Percentiles rank a stretch among this genome's conserved stretches.
These are phyloP conservation scores for Neurospora sp. DNA, from an alignment of 2,329 filamentous ascomycete genomes.

Conservation along the genomic window DNA sequence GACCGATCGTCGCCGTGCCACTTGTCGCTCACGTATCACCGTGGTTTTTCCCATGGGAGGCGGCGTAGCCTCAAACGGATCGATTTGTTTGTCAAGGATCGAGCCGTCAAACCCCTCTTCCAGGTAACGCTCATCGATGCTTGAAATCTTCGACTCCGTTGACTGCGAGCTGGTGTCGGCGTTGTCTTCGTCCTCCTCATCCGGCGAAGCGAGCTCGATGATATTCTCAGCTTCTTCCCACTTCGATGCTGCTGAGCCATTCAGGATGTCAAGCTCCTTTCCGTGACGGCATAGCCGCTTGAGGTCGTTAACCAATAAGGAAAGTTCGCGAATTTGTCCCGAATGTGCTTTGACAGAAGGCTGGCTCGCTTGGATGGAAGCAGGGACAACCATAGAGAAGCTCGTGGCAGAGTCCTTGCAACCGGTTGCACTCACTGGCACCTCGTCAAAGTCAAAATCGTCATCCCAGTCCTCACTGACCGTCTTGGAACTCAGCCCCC, in stretches of 20 bases:
- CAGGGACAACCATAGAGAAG: slow-evolving; percentile 60
- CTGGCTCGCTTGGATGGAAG: slow-evolving; percentile 71
- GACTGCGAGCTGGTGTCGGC: slow-evolving; percentile 16
- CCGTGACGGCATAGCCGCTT: slow-evolving; percentile 67
- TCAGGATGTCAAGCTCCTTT: slow-evolving; percentile 53
- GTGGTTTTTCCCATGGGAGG: slow-evolving; percentile 37
- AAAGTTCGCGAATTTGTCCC: slow-evolving; percentile 72
- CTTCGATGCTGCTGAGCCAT: slow-evolving; percentile 47
- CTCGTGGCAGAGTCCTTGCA: slow-evolving; percentile 27
- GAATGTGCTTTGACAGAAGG: slow-evolving; percentile 75
- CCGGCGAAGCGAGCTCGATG: slow-evolving; percentile 69
- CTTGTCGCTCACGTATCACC: slow-evolving; percentile 43
- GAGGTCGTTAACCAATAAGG: slow-evolving; percentile 70
- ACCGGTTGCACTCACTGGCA: slow-evolving; percentile 25
- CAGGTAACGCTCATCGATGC: slow-evolving; percentile 34
- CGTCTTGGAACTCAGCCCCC: slow-evolving; percentile 69
- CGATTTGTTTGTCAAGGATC: slow-evolving; percentile 32
- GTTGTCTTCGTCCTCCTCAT: slow-evolving; percentile 44
- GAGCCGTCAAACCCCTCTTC: slow-evolving; percentile 39
- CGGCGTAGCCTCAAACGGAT: slow-evolving; percentile 32
- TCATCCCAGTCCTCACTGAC: slow-evolving; percentile 85
- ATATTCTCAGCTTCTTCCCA: slow-evolving; percentile 82
- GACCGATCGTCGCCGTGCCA: slow-evolving; percentile 47
- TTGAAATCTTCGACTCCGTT: slow-evolving; percentile 28
- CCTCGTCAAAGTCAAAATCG: slow-evolving; percentile 65